Evolutionary conservation across 139 green algal genomes (phyloP).

Genomic region (Volvox reticuliferus): DNA sequence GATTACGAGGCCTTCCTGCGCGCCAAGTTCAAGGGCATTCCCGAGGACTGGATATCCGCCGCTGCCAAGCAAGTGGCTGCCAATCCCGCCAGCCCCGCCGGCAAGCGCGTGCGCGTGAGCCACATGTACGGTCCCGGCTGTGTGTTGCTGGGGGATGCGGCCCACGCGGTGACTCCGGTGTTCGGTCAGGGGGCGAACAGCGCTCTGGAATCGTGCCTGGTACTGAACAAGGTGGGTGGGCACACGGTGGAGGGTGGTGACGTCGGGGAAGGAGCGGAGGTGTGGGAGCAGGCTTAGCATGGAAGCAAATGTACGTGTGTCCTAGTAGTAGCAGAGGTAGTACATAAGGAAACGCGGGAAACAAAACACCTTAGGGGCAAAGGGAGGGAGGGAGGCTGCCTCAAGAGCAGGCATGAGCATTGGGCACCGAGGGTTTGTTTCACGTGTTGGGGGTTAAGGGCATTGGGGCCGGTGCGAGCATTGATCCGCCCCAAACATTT

Average conservation of each 20-base stretch:
- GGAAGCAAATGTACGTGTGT: neutral
- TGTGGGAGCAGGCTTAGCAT: too few relatives aligned
- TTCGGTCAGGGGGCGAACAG: constrained; percentile 75
- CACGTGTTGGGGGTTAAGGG: too few relatives aligned
- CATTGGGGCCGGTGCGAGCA: too few relatives aligned
- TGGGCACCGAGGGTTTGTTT: too few relatives aligned
- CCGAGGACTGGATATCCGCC: constrained; percentile 54
- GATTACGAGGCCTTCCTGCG: constrained; percentile 67
- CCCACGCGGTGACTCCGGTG: constrained; percentile 73
- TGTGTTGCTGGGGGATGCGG: constrained; percentile 76
- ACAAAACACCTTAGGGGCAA: too few relatives aligned
- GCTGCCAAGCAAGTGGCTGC: constrained; percentile 45
- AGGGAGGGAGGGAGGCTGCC: too few relatives aligned
- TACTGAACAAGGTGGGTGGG: constrained; percentile 55
- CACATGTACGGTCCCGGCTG: constrained; percentile 33
- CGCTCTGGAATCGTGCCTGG: constrained; percentile 67
- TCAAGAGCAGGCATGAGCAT: too few relatives aligned
- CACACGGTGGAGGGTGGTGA: neutral
- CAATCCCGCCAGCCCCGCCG: constrained; percentile 47
- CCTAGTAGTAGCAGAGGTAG: too few relatives aligned
- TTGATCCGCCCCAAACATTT: too few relatives aligned
- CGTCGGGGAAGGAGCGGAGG: neutral
- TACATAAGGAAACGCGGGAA: too few relatives aligned
- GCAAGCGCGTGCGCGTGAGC: constrained; percentile 41
- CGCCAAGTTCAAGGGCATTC: constrained; percentile 57